Base-by-base conservation (phyloP, 2,329 filamentous ascomycete species). In the Stachybotrys chartarum region DNA sequence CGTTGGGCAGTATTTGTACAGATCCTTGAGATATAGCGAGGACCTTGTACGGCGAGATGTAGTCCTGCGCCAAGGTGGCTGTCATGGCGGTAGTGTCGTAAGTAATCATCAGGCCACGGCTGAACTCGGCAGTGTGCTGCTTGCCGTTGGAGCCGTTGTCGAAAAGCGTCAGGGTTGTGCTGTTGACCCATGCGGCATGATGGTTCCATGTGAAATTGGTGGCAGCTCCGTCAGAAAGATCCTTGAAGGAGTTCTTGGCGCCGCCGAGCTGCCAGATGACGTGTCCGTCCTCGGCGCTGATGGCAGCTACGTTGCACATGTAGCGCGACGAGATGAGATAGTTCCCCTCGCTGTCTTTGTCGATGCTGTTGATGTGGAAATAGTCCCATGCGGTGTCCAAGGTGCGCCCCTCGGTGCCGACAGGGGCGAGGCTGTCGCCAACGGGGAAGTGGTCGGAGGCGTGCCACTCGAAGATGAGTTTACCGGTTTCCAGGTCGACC, bases 241-340 rank as follows among this genome's bases (percentile, higher is more conserved):
- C 60, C 35, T 65, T 63, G 49, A 68, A 76, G 51, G 65, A 65
- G 18, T 73, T 77, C 48, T 70, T 63, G 45, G 72, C 69, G 10
- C 80, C 80, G 11, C 78, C 77, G 10, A 83, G 69, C 18, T 73
- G 75, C 81, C 80, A 83, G 44, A 81, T 67, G 30, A 82, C 70
- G n/a, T 69, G 68, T 24, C 80, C 79, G 8, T 73, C 73, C 7
- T 68, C 70, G 5, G 72, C 70, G 55, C 77, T 74, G 59, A 61
- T 54, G 50, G 60, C 61, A 54, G 56, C 63, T 12, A 60, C 49
- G 39, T 61, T 46, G 31, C 56, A 58, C 10, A 59, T 57, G 55
- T 67, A 58, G 24, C 63, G 61, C 6, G 59, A 59, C 4, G 64
- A 67, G 35, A 67, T 49, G 31, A 66, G 56, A 46, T 67, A 66